phyloP scores from a whole-genome alignment of 495 filamentous ascomycete species.

The Penicillium macrosclerotiorum region DNA sequence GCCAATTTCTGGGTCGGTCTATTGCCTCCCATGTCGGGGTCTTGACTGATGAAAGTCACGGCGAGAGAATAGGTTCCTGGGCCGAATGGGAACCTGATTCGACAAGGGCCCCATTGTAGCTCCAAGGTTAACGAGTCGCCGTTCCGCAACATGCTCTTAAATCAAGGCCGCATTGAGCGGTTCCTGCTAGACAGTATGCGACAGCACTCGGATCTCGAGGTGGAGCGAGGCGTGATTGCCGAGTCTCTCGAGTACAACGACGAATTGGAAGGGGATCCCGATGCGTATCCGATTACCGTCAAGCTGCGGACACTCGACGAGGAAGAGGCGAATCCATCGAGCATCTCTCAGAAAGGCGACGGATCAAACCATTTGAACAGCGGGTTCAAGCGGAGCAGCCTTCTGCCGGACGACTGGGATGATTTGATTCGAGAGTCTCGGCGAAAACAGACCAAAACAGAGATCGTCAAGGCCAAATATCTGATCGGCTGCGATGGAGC shows the following conservation, averaged over 20 bases:
- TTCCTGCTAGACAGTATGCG: conserved; percentile 53
- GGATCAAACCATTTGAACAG: conserved; percentile 25
- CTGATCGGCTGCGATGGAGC: conserved; percentile 68
- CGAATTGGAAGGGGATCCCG: conserved; percentile 34
- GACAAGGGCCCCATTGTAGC: conserved; percentile 53
- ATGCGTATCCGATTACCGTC: conserved; percentile 55
- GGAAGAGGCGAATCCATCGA: conserved; percentile 35
- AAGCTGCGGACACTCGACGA: conserved; percentile 43
- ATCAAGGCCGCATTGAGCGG: conserved; percentile 56
- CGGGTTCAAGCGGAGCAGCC: conserved; percentile 48
- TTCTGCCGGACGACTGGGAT: conserved; percentile 54
- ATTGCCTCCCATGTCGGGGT: neutral
- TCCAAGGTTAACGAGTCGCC: conserved; percentile 51
- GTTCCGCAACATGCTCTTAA: conserved; percentile 50
- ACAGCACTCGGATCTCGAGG: conserved; percentile 42
- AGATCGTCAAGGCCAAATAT: conserved; percentile 58
- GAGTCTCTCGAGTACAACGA: conserved; percentile 47
- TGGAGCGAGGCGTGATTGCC: conserved; percentile 51
- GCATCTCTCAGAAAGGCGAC: neutral
- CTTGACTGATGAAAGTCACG: neutral
- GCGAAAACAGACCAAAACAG: conserved; percentile 25
- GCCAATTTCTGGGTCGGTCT: conserved; percentile 37
- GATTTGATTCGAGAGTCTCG: conserved; percentile 45
- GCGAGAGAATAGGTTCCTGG: conserved; percentile 36
- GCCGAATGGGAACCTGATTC: conserved; percentile 42